Evolutionary conservation across 2,329 filamentous ascomycete genomes (phyloP).

Genomic region (Xylariaceae sp.): DNA sequence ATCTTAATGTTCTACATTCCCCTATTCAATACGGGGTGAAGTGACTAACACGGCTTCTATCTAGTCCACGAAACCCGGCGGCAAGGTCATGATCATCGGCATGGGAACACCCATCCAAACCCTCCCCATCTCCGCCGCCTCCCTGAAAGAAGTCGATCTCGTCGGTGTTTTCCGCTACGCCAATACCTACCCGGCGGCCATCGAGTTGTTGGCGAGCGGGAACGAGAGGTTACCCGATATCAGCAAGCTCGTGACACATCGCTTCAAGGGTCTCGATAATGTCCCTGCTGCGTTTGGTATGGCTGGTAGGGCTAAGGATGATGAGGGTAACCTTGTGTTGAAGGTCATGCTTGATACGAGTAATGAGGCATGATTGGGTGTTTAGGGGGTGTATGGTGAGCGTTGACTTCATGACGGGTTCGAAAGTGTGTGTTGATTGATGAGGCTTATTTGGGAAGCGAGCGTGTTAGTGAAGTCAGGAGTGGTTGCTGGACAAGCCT

Average conservation of each 20-base stretch:
- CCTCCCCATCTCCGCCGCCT: slow-evolving; percentile 65
- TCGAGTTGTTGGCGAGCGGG: slow-evolving; percentile 45
- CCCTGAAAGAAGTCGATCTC: slow-evolving; percentile 70
- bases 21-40: no score
- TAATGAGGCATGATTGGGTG: slow-evolving; percentile 20
- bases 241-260: slow-evolving; percentile 64
- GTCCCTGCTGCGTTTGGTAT: slow-evolving; percentile 66
- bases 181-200: slow-evolving; percentile 61
- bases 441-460: no score
- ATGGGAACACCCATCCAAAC: slow-evolving; percentile 76
- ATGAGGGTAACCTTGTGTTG: slow-evolving; percentile 62
- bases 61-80: slow-evolving; percentile 58
- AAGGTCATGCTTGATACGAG: slow-evolving; percentile 61
- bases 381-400: not conserved
- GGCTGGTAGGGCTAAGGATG: slow-evolving; percentile 66
- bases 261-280: slow-evolving; percentile 57
- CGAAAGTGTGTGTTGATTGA: no score
- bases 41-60: not conserved
- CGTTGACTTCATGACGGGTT: no score
- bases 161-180: slow-evolving; percentile 74
- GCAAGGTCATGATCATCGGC: slow-evolving; percentile 69
- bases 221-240: slow-evolving; percentile 56
- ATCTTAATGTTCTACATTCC: no score
- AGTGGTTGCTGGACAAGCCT: no score
- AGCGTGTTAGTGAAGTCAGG: no score